Conservation (phyloP, 2,329 filamentous ascomycete species). For the Fusarium sp. region DNA sequence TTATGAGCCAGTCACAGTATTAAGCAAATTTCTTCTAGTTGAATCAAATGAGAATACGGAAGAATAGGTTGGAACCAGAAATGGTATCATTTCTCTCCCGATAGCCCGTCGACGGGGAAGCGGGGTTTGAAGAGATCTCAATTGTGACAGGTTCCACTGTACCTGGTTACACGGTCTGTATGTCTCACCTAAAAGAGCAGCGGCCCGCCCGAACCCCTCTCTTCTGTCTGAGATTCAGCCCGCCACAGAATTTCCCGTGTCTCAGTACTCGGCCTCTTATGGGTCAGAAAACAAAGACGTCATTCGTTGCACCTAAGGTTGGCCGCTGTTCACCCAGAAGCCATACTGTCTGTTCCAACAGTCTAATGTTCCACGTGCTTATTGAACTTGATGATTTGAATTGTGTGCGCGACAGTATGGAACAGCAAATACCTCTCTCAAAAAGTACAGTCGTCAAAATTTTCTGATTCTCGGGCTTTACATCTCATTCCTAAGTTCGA, state of each 20-base stretch:
- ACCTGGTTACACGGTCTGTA: background rate
- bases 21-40: fast-evolving
- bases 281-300: fast-evolving
- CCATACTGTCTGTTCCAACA: background rate
- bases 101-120: background rate
- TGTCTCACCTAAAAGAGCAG: background rate
- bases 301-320: background rate
- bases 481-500: too few species aligned
- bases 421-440: background rate
- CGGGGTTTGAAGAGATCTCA: background rate
- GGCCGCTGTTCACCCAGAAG: fast-evolving
- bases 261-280: background rate
- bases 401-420: background rate
- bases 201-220: background rate
- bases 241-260: background rate
- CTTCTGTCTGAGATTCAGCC: background rate
- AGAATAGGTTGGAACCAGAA: fast-evolving
- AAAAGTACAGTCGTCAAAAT: too few species aligned
- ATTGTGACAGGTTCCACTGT: background rate
- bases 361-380: fast-evolving
- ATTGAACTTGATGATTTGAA: fast-evolving
- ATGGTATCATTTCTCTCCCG: background rate
- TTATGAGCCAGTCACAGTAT: fast-evolving
- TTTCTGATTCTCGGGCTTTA: background rate
- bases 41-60: fast-evolving